Base-by-base conservation (phyloP, 2,329 filamentous ascomycete species). In the Fonsecaea erecta region DNA sequence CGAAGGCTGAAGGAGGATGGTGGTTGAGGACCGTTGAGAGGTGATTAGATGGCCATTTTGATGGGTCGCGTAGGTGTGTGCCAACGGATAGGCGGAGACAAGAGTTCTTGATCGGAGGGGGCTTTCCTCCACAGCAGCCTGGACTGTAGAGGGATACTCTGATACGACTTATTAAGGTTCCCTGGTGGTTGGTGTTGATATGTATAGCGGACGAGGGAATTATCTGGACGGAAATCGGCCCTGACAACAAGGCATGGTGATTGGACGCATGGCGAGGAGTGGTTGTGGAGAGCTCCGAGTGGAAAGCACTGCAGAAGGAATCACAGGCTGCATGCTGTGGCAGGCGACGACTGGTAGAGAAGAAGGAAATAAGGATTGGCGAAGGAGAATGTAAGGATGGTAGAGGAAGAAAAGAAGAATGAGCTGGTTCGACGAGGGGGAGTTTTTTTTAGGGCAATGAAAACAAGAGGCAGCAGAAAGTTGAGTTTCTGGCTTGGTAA, bases 161-260 rank as follows among this genome's bases (percentile, higher is more conserved):
- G 43, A 48, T 48, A 16, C 7, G 11, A 48, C 9, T 8, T 4
- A 11, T 24, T 26, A 48, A 48, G 18, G 18, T 48, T 48, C 18
- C 18, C 12, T 48, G 43, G 43, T 48, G 43, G 43, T 48, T 16
- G 43, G 18, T 24, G 18, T 1, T 48, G 51, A 6, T 21, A 48
- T 9, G 18, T 48, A 26, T 18, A 48, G 43, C 43, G 40, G 60
- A 55, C 56, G 62, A 66, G 64, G 60, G 59, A 63, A 60, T 60
- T 65, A 69, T 67, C 67, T 69, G 28, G 59, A 67, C 67, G 62
- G 66, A 59, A 66, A 62, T 61, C 67, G 60, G 59, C 65, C 59
- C 51, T 32, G 60, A 65, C 67, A 58, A 40, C 37, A 56, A 24
- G 46, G 56, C 34, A 65, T 37, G 51, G 34, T 60, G 55, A 63